Conservation (phyloP, 179 eudicot genomes). For the Amaranthus tricolor region DNA sequence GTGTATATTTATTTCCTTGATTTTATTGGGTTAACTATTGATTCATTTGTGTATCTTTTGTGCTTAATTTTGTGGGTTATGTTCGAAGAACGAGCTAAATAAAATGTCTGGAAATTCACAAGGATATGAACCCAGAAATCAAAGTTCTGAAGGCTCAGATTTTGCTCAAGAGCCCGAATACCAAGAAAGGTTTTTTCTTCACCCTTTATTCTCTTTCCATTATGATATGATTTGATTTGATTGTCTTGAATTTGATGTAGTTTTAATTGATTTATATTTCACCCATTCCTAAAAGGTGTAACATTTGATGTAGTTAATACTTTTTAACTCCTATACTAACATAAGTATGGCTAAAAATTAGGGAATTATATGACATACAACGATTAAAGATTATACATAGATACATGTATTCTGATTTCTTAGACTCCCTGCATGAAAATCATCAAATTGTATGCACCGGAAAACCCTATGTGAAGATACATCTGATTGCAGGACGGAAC, state of each 20-base stretch:
- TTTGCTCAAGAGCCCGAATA: constrained; percentile 13
- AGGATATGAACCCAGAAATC: constrained; percentile 24
- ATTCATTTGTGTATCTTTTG: background rate
- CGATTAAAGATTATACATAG: no score
- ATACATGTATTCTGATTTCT: no score
- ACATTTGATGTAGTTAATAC: no score
- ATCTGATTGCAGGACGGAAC: no score
- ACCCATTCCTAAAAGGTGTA: no score
- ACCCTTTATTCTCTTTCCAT: background rate
- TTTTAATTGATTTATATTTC: no score
- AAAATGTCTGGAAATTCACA: constrained; percentile 24
- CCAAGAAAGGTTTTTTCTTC: constrained; percentile 30
- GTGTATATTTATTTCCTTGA: background rate
- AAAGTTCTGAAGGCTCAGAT: constrained; percentile 15
- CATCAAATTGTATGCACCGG: no score
- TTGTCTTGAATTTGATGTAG: background rate
- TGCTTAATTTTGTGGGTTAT: constrained; percentile 3
- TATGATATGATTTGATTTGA: background rate
- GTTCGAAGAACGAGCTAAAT: constrained; percentile 22
- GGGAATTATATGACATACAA: no score
- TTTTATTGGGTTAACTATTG: background rate
- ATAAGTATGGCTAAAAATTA: no score
- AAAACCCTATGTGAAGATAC: no score
- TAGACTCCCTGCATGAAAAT: no score
- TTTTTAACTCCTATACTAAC: no score